Evolutionary conservation across 2,329 filamentous ascomycete genomes (phyloP).

Genomic region (Xylaria sp.): DNA sequence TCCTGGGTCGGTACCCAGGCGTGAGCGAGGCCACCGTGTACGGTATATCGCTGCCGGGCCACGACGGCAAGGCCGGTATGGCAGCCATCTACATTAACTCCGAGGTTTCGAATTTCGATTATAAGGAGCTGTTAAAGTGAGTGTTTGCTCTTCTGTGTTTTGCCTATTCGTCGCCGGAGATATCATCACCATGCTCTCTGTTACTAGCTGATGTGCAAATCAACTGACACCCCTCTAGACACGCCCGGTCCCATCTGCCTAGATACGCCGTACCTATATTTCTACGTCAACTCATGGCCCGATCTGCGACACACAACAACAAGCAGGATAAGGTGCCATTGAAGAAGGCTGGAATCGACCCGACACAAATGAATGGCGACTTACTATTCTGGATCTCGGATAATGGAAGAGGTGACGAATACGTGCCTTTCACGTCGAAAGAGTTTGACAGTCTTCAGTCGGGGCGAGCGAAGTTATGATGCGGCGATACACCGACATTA

Average conservation of each 20-base stretch:
- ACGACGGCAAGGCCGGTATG: constrained; percentile 76
- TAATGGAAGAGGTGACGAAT: constrained; percentile 63
- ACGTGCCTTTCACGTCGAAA: constrained; percentile 66
- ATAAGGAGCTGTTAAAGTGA: constrained; percentile 65
- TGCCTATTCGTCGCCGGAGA: not conserved
- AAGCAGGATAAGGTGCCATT: constrained; percentile 83
- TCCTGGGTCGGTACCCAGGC: constrained; percentile 68
- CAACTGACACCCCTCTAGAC: constrained; percentile 47
- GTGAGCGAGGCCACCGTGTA: constrained; percentile 77
- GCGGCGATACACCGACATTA: too few relatives aligned
- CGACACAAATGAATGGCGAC: constrained; percentile 58
- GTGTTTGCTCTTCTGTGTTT: constrained; percentile 30
- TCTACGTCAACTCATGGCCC: constrained; percentile 68
- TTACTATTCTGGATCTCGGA: constrained; percentile 67
- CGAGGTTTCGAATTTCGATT: constrained; percentile 64
- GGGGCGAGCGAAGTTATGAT: constrained; percentile 59
- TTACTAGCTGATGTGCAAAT: not conserved
- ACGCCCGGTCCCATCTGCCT: constrained; percentile 70
- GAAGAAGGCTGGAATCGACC: constrained; percentile 73
- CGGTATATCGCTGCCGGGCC: constrained; percentile 71
- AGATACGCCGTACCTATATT: constrained; percentile 82
- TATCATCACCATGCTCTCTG: not conserved
- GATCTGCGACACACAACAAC: constrained; percentile 76
- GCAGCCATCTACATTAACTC: constrained; percentile 67
- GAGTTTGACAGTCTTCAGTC: constrained; percentile 67